Evolutionary conservation across 2,329 filamentous ascomycete species (phyloP).

Genomic region (Aspergillus uvarum): DNA sequence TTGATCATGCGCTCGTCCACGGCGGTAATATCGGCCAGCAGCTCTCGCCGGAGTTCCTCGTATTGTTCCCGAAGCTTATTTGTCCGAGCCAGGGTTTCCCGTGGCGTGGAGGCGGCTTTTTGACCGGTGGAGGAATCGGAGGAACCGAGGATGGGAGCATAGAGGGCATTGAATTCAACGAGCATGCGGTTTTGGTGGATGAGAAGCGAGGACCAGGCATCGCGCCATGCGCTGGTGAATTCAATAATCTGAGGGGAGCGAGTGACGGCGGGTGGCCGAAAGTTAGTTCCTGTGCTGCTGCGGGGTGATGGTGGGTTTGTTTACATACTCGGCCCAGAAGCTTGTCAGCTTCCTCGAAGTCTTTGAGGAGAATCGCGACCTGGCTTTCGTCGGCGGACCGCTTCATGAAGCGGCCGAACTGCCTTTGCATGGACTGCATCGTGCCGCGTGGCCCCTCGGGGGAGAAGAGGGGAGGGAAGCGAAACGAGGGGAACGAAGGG

Average conservation of each 20-base stretch:
- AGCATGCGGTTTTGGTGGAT: conserved; percentile 66
- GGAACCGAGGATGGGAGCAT: conserved; percentile 72
- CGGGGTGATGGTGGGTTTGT: not conserved
- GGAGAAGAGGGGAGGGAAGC: not conserved
- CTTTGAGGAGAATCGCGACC: conserved; percentile 70
- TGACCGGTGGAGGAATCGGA: conserved; percentile 58
- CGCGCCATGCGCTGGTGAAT: conserved; percentile 72
- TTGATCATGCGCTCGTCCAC: conserved; percentile 70
- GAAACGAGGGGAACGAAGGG: not conserved
- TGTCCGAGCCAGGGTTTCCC: conserved; percentile 63
- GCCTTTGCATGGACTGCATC: conserved; percentile 62
- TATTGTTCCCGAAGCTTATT: conserved; percentile 66
- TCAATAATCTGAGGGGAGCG: conserved; percentile 63
- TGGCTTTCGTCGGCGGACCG: conserved; percentile 74
- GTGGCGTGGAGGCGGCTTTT: conserved; percentile 61
- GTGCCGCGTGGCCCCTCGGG: conserved; percentile 15
- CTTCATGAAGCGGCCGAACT: conserved; percentile 70
- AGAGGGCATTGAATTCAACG: conserved; percentile 69
- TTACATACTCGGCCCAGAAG: conserved; percentile 66
- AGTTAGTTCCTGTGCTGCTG: not conserved
- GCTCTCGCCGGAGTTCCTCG: conserved; percentile 67
- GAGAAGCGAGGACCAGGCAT: conserved; percentile 73
- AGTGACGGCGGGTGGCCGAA: conserved; percentile 6
- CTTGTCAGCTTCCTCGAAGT: conserved; percentile 77
- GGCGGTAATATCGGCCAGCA: conserved; percentile 67